phyloP scores from a whole-genome alignment of 2,329 filamentous ascomycete species.

The Botryotinia calthae region DNA sequence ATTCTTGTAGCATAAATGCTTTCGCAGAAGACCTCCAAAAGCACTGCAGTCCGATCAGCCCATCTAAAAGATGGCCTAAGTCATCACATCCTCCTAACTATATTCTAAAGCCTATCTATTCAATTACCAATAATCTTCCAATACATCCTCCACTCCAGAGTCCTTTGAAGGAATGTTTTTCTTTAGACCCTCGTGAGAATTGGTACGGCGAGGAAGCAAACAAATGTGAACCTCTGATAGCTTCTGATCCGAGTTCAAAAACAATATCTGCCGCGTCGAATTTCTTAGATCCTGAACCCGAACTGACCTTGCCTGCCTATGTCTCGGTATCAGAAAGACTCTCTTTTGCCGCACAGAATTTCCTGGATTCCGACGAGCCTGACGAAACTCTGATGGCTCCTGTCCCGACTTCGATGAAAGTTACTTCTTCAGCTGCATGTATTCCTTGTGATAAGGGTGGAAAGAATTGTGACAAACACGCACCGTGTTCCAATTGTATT shows the following conservation, averaged over 20 bases:
- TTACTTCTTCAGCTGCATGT: not conserved
- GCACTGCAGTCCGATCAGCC: not conserved
- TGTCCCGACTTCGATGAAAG: not conserved
- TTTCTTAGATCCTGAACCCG: not conserved
- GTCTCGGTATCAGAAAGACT: not conserved
- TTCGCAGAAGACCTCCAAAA: not conserved
- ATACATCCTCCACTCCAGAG: not conserved
- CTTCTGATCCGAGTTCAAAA: not conserved
- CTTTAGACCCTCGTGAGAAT: not conserved
- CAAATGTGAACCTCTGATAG: not conserved
- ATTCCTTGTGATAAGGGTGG: not conserved
- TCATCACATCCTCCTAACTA: not conserved
- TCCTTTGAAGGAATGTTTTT: not conserved
- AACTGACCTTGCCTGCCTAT: not conserved
- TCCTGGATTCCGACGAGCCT: not conserved
- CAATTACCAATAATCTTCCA: accelerated
- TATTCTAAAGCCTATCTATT: not conserved
- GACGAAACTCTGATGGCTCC: not conserved
- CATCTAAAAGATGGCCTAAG: not conserved
- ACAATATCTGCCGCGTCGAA: not conserved
- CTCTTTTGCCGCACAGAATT: not conserved
- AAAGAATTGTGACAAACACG: no score
- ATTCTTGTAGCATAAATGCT: not conserved
- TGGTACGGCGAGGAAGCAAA: not conserved
- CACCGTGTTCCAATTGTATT: not conserved